Conservation (phyloP, 345 rosid genomes). For the Eutrema heterophyllum region DNA sequence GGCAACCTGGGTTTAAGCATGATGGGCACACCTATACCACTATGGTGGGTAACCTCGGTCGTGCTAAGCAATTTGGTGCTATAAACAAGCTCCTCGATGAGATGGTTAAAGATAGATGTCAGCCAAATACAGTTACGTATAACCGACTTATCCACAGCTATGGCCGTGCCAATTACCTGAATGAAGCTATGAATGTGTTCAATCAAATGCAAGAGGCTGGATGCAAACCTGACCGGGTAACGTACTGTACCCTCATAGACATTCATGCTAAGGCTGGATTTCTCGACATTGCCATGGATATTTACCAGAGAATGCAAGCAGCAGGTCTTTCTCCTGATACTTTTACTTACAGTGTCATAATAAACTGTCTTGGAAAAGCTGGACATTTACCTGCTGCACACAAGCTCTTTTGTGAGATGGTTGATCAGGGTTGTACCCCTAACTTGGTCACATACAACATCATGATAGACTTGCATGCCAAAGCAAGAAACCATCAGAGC, state of each 20-base stretch:
- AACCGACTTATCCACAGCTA: constrained; percentile 91
- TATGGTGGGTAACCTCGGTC: constrained; percentile 92
- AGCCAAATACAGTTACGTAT: constrained; percentile 84
- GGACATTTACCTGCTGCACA: constrained; percentile 80
- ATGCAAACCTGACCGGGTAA: constrained; percentile 85
- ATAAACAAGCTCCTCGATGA: constrained; percentile 70
- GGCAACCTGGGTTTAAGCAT: constrained; percentile 66
- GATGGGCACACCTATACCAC: constrained; percentile 94
- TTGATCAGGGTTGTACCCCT: constrained; percentile 79
- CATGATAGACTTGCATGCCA: constrained; percentile 88
- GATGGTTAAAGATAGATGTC: constrained; percentile 80
- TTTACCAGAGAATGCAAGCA: constrained; percentile 75
- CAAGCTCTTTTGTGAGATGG: constrained; percentile 77
- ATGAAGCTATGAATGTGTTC: constrained; percentile 67
- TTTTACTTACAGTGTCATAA: constrained; percentile 87
- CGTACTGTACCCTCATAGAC: constrained; percentile 88
- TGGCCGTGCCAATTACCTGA: constrained; percentile 86
- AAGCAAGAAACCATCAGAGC: constrained; percentile 76
- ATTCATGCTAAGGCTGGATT: constrained; percentile 95
- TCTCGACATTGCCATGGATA: constrained; percentile 82
- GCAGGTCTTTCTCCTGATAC: constrained; percentile 90
- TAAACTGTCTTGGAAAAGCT: constrained; percentile 96
- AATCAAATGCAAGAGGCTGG: constrained; percentile 70
- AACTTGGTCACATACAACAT: constrained; percentile 81
- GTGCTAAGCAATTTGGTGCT: constrained; percentile 64